Conservation (phyloP, 805 yeast genomes). For the Spathaspora arborariae region DNA sequence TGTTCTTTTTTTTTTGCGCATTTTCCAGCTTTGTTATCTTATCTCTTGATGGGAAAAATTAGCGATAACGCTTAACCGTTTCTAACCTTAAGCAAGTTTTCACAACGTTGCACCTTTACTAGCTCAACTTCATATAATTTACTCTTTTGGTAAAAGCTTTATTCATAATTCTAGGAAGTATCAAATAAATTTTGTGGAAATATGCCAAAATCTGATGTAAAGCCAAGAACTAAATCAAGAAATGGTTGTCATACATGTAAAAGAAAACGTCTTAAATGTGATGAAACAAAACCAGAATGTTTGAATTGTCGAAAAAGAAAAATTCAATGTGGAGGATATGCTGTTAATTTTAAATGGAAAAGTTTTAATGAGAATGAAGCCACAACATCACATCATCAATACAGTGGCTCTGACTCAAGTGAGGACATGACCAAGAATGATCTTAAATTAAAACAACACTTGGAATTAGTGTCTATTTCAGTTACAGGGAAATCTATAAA, state of each 20-base stretch:
- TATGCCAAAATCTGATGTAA: not conserved
- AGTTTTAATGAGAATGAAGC: constrained; percentile 44
- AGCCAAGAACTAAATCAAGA: constrained; percentile 14
- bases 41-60: not conserved
- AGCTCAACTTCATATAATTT: too few relatives aligned
- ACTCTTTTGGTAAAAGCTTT: too few relatives aligned
- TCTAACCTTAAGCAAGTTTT: too few relatives aligned
- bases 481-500: not conserved
- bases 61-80: not conserved
- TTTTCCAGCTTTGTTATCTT: not conserved
- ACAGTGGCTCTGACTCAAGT: too few relatives aligned
- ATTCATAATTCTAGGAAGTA: too few relatives aligned
- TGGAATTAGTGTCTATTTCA: not conserved
- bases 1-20: not conserved
- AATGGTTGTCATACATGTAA: constrained; percentile 66
- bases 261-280: constrained; percentile 49
- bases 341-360: constrained; percentile 62
- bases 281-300: constrained; percentile 47
- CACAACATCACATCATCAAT: constrained; percentile 24
- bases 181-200: too few relatives aligned
- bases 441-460: constrained; percentile 17
- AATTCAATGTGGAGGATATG: constrained; percentile 56
- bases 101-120: too few relatives aligned
- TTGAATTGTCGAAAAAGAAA: constrained; percentile 45
- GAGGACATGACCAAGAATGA: not conserved